Evolutionary conservation across 352 stramenopile genomes (phyloP), one percentile per base, ranked within the genome.

Genomic region (Globisporangium paddicum): DNA sequence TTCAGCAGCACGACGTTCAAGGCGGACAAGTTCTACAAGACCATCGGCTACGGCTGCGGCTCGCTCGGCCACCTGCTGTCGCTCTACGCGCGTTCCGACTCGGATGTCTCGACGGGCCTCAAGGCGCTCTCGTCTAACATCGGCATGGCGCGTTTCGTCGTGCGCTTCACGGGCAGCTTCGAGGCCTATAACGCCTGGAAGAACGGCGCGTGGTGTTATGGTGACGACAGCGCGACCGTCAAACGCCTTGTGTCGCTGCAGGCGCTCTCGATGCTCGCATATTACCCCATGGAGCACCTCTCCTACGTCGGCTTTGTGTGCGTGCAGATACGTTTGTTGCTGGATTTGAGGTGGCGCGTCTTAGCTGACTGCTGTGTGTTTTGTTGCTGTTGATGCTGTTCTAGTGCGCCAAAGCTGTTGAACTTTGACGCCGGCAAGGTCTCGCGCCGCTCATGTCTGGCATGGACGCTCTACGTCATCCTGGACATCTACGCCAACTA

Each of bases 21-120:
- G 58, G 75, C 82, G 19, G 84, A 94, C 72, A 94, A 94, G 69
- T 73, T 90, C 59, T 86, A 85, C 73, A 94, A 94, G 69, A 89
- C 80, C 48, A 81, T 94, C 60, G 77, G 79, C 52, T 94, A 90
- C 60, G 79, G 79, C 26, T 66, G 77, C 14, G 80, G 78, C 18
- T 77, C 75, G 21, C 51, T 75, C 26, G 80, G 74, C 25, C 76
- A 87, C 58, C 41, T 89, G 49, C 51, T 91, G 48, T 75, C 77
- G 48, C 71, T 79, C 23, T 55, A 67, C 14, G 69, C 71, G 52
- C 73, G 75, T 53, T 64, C 67, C 35, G 71, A 89, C 57, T 82
- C 67, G 23, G 75, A 87, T 48, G 71, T 72, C 23, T 73, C 82
- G 9, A 72, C 67, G 16, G 77, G 82, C 0, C 63, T 94, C 19